Conservation (phyloP, 2,329 filamentous ascomycete genomes). For the Epichloe elymi region DNA sequence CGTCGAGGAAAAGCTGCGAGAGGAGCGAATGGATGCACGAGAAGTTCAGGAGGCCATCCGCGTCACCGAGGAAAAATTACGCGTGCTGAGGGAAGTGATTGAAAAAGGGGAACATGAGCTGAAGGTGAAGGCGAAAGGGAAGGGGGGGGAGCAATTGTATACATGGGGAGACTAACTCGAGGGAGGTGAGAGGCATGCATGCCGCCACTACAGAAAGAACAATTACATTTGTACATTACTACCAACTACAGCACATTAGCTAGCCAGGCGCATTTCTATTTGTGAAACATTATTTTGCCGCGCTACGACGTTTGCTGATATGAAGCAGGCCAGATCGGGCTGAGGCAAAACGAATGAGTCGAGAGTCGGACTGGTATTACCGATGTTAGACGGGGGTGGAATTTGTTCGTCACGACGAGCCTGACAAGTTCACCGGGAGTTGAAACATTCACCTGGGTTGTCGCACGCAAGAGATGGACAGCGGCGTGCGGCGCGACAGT, state of each 20-base stretch:
- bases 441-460: too few species aligned
- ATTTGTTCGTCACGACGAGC: too few species aligned
- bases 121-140: not conserved
- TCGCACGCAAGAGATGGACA: too few species aligned
- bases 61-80: constrained; percentile 75
- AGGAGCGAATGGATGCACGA: constrained; percentile 53
- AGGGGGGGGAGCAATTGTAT: not conserved
- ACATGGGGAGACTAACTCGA: not conserved
- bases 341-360: too few species aligned
- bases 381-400: too few species aligned
- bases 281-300: not conserved
- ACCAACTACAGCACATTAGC: constrained; percentile 1
- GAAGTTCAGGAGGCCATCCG: constrained; percentile 71
- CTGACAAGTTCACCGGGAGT: too few species aligned
- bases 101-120: constrained; percentile 31
- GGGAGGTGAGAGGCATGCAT: not conserved
- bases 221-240: constrained; percentile 3
- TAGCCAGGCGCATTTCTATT: constrained; percentile 1
- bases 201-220: not conserved
- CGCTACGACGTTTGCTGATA: too few species aligned
- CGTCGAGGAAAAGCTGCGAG: constrained; percentile 44
- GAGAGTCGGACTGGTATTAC: too few species aligned
- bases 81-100: constrained; percentile 59
- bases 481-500: too few species aligned
- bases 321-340: too few species aligned